These are phyloP conservation scores for Salix udensis DNA, from an alignment of 345 rosid genomes.

Conservation along the genomic window DNA sequence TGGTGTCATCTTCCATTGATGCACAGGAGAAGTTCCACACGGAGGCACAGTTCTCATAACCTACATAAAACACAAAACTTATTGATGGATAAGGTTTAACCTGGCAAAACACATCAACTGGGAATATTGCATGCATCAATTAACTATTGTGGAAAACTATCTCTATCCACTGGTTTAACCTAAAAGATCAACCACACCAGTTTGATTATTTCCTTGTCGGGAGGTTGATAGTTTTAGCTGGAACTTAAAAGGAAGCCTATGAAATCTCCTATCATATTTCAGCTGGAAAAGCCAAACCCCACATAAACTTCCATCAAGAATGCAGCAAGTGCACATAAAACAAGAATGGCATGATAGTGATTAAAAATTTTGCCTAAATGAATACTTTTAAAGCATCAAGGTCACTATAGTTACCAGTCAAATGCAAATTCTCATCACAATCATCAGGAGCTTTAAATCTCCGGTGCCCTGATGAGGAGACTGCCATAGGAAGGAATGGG, in stretches of 20 bases:
- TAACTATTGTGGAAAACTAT: too few species aligned
- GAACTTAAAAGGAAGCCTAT: not conserved
- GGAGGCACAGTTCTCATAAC: slow-evolving; percentile 66
- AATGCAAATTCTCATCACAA: slow-evolving; percentile 28
- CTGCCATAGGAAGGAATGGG: slow-evolving; percentile 52
- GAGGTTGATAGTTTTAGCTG: too few species aligned
- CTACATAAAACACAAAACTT: slow-evolving; percentile 8
- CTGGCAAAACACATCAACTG: too few species aligned
- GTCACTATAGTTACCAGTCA: slow-evolving; percentile 40
- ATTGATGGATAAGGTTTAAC: too few species aligned
- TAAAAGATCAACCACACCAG: too few species aligned
- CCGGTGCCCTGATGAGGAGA: slow-evolving; percentile 90
- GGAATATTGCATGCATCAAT: too few species aligned
- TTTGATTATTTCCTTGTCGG: not conserved
- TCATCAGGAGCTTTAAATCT: slow-evolving; percentile 61
- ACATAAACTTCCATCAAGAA: not conserved
- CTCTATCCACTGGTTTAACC: not conserved
- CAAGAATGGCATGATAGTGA: not conserved
- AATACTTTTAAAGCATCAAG: not conserved
- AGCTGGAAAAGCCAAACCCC: not conserved
- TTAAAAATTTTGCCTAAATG: slow-evolving; percentile 2
- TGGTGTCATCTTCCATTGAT: slow-evolving; percentile 11
- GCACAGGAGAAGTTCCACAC: slow-evolving; percentile 71
- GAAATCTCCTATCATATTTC: not conserved
- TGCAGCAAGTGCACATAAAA: not conserved